These are phyloP conservation scores for Ganoderma sp. DNA, from an alignment of 1,284 basidiomycete genomes.

Conservation along the genomic window DNA sequence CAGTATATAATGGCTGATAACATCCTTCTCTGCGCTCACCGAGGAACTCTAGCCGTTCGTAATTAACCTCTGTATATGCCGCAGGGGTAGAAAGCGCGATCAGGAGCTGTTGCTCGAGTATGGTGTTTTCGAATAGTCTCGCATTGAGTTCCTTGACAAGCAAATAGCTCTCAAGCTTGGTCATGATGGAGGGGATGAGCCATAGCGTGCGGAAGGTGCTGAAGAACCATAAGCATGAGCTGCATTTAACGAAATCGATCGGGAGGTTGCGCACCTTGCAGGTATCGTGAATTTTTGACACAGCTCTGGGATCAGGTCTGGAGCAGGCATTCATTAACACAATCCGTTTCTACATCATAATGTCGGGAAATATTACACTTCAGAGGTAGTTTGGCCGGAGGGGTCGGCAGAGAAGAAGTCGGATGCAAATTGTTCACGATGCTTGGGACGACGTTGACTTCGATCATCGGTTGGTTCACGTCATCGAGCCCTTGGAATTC, in stretches of 20 bases:
- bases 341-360: neutral
- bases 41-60: conserved; percentile 81
- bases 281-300: conserved; percentile 74
- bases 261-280: conserved; percentile 59
- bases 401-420: conserved; percentile 46
- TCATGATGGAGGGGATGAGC: conserved; percentile 73
- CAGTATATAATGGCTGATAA: conserved; percentile 12
- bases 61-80: conserved; percentile 69
- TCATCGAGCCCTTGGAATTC: conserved; percentile 66
- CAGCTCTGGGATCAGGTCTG: conserved; percentile 80
- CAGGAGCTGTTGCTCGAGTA: conserved; percentile 65
- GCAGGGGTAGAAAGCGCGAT: conserved; percentile 72
- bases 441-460: conserved; percentile 60
- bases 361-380: conserved; percentile 54
- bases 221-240: conserved; percentile 19
- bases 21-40: conserved; percentile 48
- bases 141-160: conserved; percentile 79
- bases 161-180: conserved; percentile 71
- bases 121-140: conserved; percentile 63
- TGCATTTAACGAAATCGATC: no score
- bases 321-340: conserved; percentile 2
- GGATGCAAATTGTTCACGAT: conserved; percentile 62
- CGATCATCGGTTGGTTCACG: conserved; percentile 71
- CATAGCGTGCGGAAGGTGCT: conserved; percentile 70
- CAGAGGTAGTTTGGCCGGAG: conserved; percentile 48